Base-by-base conservation (phyloP, 2,329 filamentous ascomycete species). In the Fusarium sp. region DNA sequence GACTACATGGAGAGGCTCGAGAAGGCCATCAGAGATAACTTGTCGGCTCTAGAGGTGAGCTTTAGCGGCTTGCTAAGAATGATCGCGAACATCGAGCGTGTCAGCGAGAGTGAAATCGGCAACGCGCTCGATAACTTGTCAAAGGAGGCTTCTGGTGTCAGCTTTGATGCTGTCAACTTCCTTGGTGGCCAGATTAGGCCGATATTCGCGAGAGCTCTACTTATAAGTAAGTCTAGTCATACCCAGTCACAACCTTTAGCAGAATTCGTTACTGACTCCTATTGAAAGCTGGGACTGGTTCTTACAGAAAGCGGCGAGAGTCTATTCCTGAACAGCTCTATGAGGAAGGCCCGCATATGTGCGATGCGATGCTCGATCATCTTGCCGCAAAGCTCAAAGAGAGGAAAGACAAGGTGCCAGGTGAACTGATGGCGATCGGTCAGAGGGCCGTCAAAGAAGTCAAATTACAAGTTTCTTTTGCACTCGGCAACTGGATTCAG, bases 401-500 rank as follows among this genome's bases (percentile, higher is more conserved):
- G 8, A 53, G 21, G n/a, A 47, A 57, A 5, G 4, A 8, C 1
- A 27, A 17, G 3, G 41, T 57, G 5, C 57, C 49, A 8, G 31
- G 15, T 2, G 35, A 61, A 14, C 9, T 61, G 4, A 37, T 38
- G 1, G 43, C 44, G 21, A 4, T 2, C 0, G 11, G 19, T 1
- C 19, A 19, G 19, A 19, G 4, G 19, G 48, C 45, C 3, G 33
- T 57, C 3, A 4, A 49, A 1, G 9, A 13, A 2, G 53, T 29
- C 33, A 47, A 57, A 25, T n/a, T 15, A 1, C 44, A 47, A 5
- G 10, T 57, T 0, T 29, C 33, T 1, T 47, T 27, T 14, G 19
- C 52, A 9, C 13, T 56, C 21, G 52, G 52, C 48, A 56, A 56
- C n/a, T 17, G 49, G 1, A 21, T 60, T 1, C 52, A 52, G 14